phyloP scores from a whole-genome alignment of 208 protist genomes.

The Acanthamoeba healyi region DNA sequence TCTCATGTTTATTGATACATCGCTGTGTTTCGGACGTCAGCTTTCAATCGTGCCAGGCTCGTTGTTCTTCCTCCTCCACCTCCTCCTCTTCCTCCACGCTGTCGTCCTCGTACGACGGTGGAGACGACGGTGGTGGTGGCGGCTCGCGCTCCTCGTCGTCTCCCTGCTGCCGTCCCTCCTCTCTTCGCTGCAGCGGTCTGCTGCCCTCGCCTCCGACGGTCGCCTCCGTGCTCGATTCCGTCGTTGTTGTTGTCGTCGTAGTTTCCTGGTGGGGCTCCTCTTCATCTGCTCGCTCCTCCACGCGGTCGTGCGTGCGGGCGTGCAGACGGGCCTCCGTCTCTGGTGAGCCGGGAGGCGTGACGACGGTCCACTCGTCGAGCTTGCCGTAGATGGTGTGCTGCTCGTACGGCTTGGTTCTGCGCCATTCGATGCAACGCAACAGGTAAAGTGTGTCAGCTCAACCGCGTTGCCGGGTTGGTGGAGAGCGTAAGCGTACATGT shows the following conservation, averaged over 20 bases:
- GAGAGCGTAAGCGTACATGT: not conserved
- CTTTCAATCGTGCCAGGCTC: not conserved
- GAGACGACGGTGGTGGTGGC: too few relatives aligned
- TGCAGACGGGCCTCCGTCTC: too few relatives aligned
- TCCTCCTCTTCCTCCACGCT: not conserved
- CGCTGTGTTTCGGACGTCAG: too few relatives aligned
- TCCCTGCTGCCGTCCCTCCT: not conserved
- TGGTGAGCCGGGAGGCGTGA: too few relatives aligned
- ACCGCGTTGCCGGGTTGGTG: not conserved
- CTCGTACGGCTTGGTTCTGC: slow-evolving; percentile 32
- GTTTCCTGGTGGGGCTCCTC: not conserved
- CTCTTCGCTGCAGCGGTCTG: too few relatives aligned
- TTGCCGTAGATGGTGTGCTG: slow-evolving; percentile 10
- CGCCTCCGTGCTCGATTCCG: too few relatives aligned
- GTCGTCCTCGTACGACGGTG: not conserved
- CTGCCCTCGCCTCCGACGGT: too few relatives aligned
- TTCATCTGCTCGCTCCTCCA: too few relatives aligned
- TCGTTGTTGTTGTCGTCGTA: too few relatives aligned
- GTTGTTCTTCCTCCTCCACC: not conserved
- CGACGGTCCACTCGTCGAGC: not conserved
- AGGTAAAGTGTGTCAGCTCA: not conserved
- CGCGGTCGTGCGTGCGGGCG: too few relatives aligned
- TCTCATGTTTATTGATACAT: too few relatives aligned
- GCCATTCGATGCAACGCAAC: too few relatives aligned
- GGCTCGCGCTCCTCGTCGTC: not conserved